Base-by-base conservation (phyloP, 2,329 filamentous ascomycete genomes). In the Saccharata proteae region DNA sequence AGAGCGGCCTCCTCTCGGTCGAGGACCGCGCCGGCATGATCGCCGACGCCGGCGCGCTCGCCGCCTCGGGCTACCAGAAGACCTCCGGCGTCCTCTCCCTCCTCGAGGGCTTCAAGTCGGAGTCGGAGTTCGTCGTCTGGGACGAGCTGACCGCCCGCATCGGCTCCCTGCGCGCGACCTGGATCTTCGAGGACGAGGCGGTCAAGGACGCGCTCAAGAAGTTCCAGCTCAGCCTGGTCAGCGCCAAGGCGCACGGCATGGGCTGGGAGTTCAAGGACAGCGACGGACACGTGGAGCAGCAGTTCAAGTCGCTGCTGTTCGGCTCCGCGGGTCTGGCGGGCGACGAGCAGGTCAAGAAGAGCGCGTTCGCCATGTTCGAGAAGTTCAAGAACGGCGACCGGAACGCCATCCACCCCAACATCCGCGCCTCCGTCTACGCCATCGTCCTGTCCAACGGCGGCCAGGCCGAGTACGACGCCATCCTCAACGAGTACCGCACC, bases 21-120 rank as follows among this genome's bases (percentile, higher is more conserved):
- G 84, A 94, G 58, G 88, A 96, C 53, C 76, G 88, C 37, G 83
- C 88, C 28, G 88, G 88, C 49, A 92, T 96, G 80, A 83, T 57
- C 53, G 80, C 83, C 18, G 88, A 96, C 56, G 85, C 88, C 4
- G 85, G 84, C 44, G 84, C 88, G 17, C 68, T 96, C 43, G 83
- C 88, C 32, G 73, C 81, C 20, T 90, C 86, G 28, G 88, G 88
- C 18, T 93, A 93, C 55, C 83, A 93, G 55, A 92, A 83, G 66
- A 93, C 88, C 1, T 93, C 86, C 11, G 85, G 84, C 9, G 70
- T 93, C 31, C 61, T 96, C 25, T 85, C 80, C 32, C 68, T 96
- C 10, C 67, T 96, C 33, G 81, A 92, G 54, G 77, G 80, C 29
- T 90, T 96, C 51, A 73, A 77, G 48, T 64, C 59, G 39, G 88